Evolutionary conservation across 2,329 filamentous ascomycete genomes (phyloP), one percentile per base, ranked within the genome.

Genomic region (Arthrobotrys conoides): DNA sequence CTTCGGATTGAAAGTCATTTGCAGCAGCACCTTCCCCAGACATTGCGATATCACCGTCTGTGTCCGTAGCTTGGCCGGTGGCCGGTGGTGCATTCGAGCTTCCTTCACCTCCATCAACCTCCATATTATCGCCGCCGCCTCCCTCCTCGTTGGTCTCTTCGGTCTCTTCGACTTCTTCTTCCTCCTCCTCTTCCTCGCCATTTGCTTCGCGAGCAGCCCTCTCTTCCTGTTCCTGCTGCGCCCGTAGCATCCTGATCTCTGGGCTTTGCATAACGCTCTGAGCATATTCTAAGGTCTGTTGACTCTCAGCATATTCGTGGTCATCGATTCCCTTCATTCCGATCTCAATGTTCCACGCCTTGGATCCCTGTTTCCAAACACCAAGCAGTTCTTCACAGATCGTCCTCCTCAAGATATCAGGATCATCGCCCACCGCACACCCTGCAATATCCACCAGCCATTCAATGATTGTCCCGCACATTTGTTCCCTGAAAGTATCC

Each of bases 391-490:
- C 93, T 84, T 98, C 93, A 83, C 96, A 99, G 46, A 99, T 90
- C 5, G 92, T 90, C 65, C 90, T 91, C 44, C 94, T 89, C 51
- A 99, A 86, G 18, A 98, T 90, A 76, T 92, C 88, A 79, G 90
- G 89, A 82, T 99, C 93, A 36, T 90, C 87, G 0, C 93, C 93
- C 57, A 97, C 92, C 67, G 90, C 92, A 84, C 94, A 97, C 33
- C 94, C 94, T 6, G 94, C 90, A 82, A 99, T 96, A 84, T 99
- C 96, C 66, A 91, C 89, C 20, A 99, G 88, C 96, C 96, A 99
- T 82, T 97, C 94, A 68, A 99, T 92, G 79, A 99, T 95, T 16
- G 94, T 93, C n/a, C 93, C 94, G 82, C 94, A 97, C 96, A 99
- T 99, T 84, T 98, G 93, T 84, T 99, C 96, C 76, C 96, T 89